A percentile compares a stretch with the other conserved stretches of the same genome.
Evolutionary conservation across 257 asterid genomes (phyloP).

Genomic region (Coffea eugenioides): DNA sequence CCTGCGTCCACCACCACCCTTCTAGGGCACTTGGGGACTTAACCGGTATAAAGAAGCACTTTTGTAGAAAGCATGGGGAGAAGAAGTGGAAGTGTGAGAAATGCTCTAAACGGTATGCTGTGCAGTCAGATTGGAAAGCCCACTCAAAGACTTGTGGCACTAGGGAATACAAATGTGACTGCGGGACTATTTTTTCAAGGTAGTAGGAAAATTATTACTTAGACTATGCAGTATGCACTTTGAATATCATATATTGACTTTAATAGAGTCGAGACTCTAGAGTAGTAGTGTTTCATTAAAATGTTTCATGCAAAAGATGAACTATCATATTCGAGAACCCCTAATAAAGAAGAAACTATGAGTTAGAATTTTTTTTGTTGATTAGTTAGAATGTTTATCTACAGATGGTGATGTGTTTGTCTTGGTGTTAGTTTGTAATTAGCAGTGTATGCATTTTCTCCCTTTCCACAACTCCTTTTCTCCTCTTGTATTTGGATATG

Average conservation of each 20-base stretch:
- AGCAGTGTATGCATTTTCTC: background rate
- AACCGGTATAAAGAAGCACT: slow-evolving; percentile 93
- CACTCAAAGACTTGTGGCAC: slow-evolving; percentile 94
- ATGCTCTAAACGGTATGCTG: slow-evolving; percentile 83
- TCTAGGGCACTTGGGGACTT: slow-evolving; percentile 91
- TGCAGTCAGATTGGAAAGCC: slow-evolving; percentile 92
- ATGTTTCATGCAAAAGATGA: slow-evolving; percentile 13
- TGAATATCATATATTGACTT: background rate
- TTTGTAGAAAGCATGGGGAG: slow-evolving; percentile 86
- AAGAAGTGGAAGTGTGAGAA: slow-evolving; percentile 97
- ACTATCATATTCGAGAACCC: background rate
- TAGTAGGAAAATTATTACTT: slow-evolving; percentile 23
- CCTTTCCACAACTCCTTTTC: background rate
- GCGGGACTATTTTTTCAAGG: slow-evolving; percentile 91
- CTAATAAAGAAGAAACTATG: background rate
- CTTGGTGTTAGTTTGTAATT: slow-evolving; percentile 14
- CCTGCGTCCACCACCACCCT: slow-evolving; percentile 75
- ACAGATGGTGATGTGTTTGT: slow-evolving; percentile 19
- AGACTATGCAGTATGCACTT: too few species aligned
- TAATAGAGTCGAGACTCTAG: background rate
- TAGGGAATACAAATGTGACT: slow-evolving; percentile 84
- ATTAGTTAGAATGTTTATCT: background rate
- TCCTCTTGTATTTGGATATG: background rate
- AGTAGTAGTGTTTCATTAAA: background rate
- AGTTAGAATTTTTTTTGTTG: background rate